phyloP scores from a whole-genome alignment of 2,329 filamentous ascomycete species.

The Bipolaris cookei region DNA sequence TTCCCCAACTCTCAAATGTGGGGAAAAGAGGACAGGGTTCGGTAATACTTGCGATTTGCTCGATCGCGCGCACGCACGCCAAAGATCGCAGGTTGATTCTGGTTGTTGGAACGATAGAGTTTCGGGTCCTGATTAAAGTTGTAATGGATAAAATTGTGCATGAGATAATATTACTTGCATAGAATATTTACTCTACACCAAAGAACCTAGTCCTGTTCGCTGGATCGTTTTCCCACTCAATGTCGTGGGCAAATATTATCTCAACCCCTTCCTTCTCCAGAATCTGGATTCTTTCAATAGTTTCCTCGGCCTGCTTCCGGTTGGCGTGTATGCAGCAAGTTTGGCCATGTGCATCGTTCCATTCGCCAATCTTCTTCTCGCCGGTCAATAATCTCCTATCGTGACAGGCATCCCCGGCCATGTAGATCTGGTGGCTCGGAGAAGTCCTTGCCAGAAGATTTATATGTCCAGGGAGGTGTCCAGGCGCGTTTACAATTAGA shows the following conservation, averaged over 20 bases:
- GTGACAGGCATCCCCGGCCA: constrained; percentile 63
- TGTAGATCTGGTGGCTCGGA: constrained; percentile 52
- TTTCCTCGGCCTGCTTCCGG: constrained; percentile 53
- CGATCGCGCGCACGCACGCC: background rate
- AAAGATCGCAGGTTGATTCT: background rate
- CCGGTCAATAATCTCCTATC: constrained; percentile 59
- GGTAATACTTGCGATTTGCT: background rate
- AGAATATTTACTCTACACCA: constrained; percentile 18
- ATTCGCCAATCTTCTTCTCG: constrained; percentile 61
- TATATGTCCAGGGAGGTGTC: constrained; percentile 61
- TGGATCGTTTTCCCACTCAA: constrained; percentile 54
- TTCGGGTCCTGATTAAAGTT: background rate
- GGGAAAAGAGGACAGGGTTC: constrained; percentile 11
- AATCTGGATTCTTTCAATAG: constrained; percentile 52
- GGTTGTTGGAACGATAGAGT: background rate
- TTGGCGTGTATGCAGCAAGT: constrained; percentile 61
- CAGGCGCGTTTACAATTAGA: constrained; percentile 58
- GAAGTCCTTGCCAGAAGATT: constrained; percentile 57
- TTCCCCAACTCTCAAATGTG: constrained; percentile 14
- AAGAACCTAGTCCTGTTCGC: constrained; percentile 39
- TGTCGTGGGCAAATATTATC: constrained; percentile 61
- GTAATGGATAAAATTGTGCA: background rate
- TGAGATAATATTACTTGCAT: background rate
- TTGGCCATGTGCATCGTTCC: constrained; percentile 55
- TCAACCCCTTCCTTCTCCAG: constrained; percentile 55